Conservation (phyloP, 2,329 filamentous ascomycete genomes). For the Trematosphaeria pertusa region DNA sequence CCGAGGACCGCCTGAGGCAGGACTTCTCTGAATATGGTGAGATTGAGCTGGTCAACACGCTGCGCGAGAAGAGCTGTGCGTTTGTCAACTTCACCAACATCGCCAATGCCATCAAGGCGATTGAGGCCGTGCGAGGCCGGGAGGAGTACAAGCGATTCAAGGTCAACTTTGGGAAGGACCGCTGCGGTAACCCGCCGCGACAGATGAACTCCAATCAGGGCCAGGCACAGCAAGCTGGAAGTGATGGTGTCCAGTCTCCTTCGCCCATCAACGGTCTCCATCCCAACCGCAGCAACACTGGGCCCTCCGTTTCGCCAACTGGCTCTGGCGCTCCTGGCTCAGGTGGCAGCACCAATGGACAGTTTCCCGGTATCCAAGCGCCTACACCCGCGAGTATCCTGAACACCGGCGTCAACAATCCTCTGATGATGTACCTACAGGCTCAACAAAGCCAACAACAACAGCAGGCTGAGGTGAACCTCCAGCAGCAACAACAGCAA, state of each 20-base stretch:
- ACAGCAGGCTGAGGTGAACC: slow-evolving; percentile 49
- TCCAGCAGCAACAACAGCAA: slow-evolving; percentile 41
- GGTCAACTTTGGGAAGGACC: slow-evolving; percentile 99
- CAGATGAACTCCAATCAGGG: slow-evolving; percentile 71
- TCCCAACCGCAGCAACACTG: slow-evolving; percentile 59
- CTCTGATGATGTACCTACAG: slow-evolving; percentile 90
- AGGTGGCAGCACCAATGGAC: slow-evolving; percentile 61
- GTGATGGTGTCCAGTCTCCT: slow-evolving; percentile 63
- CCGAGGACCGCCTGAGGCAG: slow-evolving; percentile 90
- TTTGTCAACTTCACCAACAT: slow-evolving; percentile 99
- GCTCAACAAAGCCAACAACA: slow-evolving; percentile 62
- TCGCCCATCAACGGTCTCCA: slow-evolving; percentile 66
- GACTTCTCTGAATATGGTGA: slow-evolving; percentile 98
- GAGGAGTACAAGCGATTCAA: slow-evolving; percentile 99
- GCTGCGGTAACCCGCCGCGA: slow-evolving; percentile 93
- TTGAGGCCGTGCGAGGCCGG: slow-evolving; percentile 91
- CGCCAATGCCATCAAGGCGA: slow-evolving; percentile 98
- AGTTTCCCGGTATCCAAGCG: slow-evolving; percentile 65
- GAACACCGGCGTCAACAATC: slow-evolving; percentile 82
- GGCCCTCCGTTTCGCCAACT: slow-evolving; percentile 67
- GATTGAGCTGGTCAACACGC: slow-evolving; percentile 94
- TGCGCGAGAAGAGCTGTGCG: slow-evolving; percentile 98
- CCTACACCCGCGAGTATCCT: slow-evolving; percentile 76
- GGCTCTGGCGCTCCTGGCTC: slow-evolving; percentile 65
- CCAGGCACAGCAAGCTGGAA: slow-evolving; percentile 71